Evolutionary conservation across 2,329 filamentous ascomycete genomes (phyloP), one percentile per base, ranked within the genome.

Genomic region (Cladosporium halotolerans): DNA sequence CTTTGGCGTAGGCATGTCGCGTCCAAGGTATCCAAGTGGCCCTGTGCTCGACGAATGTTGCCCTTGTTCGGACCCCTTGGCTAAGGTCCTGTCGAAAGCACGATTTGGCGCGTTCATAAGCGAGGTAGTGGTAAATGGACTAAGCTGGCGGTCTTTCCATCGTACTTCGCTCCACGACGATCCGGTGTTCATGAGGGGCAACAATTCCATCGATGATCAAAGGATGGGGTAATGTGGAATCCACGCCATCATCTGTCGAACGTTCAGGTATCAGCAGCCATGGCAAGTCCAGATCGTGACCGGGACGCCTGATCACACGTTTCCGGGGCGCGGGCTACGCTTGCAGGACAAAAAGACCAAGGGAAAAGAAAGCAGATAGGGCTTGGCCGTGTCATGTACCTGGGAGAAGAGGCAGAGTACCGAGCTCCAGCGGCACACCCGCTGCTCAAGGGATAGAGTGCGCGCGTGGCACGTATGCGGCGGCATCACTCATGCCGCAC

Each of bases 371-470:
- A 39, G 10, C n/a, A 39, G n/a, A 39, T 14, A 39, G 31, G 32
- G 40, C 48, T 51, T 51, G 48, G 48, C 33, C 36, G 40, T 13
- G 44, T 36, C 40, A 44, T 36, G 39, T 43, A 44, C 32, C 48
- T 34, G 34, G 48, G 48, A 28, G 34, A 51, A 16, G 48, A 38
- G 48, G 19, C 28, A 8, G 32, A 38, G 48, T 44, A 33, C 19
- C 42, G 44, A 51, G 48, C 39, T 51, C 46, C 36, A 32, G 46
- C 14, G 16, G 46, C 46, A 41, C 13, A 38, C 18, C 28, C 34
- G 40, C 39, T 42, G 48, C 32, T 19, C 23, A 23, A 50, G 48
- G 48, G 44, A 43, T 44, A 38, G 48, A 40, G 39, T 51, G n/a
- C 36, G 36, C 44, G 47, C 47, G 39, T 42, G 39, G 48, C 40